phyloP scores from a whole-genome alignment of 352 stramenopile genomes.

The Globisporangium spinosum region DNA sequence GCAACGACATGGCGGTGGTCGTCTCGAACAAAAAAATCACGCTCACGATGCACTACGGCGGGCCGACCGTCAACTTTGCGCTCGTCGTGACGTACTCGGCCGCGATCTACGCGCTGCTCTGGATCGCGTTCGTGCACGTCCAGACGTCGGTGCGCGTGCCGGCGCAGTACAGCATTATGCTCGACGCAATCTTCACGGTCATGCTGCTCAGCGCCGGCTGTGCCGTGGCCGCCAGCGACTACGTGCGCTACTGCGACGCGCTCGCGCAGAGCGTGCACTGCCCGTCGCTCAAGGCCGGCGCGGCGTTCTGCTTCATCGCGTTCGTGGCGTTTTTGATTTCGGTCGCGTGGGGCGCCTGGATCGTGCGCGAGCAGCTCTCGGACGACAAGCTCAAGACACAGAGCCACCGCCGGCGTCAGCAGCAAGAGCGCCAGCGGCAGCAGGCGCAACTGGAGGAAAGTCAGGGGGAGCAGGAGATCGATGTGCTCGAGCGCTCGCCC shows the following conservation, averaged over 20 bases:
- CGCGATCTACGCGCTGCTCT: slow-evolving; percentile 43
- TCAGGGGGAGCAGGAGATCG: slow-evolving; percentile 3
- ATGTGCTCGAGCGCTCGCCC: slow-evolving; percentile 20
- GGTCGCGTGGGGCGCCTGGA: slow-evolving; percentile 56
- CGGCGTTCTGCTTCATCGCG: slow-evolving; percentile 52
- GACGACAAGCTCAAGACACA: slow-evolving; percentile 8
- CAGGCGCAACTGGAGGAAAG: neutral
- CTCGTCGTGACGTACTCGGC: slow-evolving; percentile 60
- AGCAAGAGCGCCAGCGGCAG: neutral
- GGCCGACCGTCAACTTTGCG: slow-evolving; percentile 54
- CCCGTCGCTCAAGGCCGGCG: slow-evolving; percentile 38
- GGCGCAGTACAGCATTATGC: slow-evolving; percentile 37
- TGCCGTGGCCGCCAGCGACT: slow-evolving; percentile 59
- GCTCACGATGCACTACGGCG: slow-evolving; percentile 54
- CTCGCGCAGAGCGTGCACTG: slow-evolving; percentile 45
- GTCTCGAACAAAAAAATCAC: slow-evolving; percentile 30
- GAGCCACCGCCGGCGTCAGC: neutral
- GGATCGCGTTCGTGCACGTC: slow-evolving; percentile 45
- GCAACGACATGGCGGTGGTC: slow-evolving; percentile 24
- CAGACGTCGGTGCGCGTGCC: slow-evolving; percentile 28
- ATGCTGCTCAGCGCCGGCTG: slow-evolving; percentile 64
- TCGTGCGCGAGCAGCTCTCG: slow-evolving; percentile 19
- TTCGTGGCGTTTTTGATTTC: slow-evolving; percentile 61
- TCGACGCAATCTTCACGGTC: slow-evolving; percentile 66
- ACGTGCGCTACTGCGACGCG: slow-evolving; percentile 55